Evolutionary conservation across 495 filamentous ascomycete genomes (phyloP).

Genomic region (Hypoxylon fragiforme): DNA sequence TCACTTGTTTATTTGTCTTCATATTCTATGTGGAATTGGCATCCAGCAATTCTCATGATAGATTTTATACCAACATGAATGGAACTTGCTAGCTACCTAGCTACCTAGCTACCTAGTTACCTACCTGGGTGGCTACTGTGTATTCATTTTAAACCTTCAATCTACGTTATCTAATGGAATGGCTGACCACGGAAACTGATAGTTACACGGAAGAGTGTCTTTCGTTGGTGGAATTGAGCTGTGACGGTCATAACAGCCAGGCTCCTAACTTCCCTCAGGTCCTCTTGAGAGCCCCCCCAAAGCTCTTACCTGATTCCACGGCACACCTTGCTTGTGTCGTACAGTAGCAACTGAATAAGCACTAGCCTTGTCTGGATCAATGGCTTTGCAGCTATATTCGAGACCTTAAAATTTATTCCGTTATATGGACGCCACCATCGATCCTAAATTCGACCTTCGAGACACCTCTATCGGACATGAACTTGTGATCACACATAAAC

Average conservation of each 20-base stretch:
- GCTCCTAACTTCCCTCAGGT: slow-evolving; percentile 6
- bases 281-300: background rate
- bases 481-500: slow-evolving; percentile 21
- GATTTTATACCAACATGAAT: slow-evolving; percentile 1
- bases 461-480: slow-evolving; percentile 22
- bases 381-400: slow-evolving; percentile 6
- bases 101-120: too few species aligned
- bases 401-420: slow-evolving; percentile 3
- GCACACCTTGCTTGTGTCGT: background rate
- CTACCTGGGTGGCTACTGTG: too few species aligned
- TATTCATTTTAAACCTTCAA: slow-evolving; percentile 5
- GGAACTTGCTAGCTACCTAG: too few species aligned
- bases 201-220: background rate
- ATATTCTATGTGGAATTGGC: background rate
- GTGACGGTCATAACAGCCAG: slow-evolving; percentile 10
- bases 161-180: background rate
- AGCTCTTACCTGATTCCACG: slow-evolving; percentile 15
- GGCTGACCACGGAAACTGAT: slow-evolving; percentile 8
- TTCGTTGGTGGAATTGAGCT: background rate
- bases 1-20: slow-evolving; percentile 2
- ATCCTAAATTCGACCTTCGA: slow-evolving; percentile 28
- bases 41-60: background rate
- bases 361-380: background rate
- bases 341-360: slow-evolving; percentile 15
- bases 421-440: slow-evolving; percentile 25